Conservation (phyloP, 768 basidiomycete genomes). For the Lactarius psammicola region DNA sequence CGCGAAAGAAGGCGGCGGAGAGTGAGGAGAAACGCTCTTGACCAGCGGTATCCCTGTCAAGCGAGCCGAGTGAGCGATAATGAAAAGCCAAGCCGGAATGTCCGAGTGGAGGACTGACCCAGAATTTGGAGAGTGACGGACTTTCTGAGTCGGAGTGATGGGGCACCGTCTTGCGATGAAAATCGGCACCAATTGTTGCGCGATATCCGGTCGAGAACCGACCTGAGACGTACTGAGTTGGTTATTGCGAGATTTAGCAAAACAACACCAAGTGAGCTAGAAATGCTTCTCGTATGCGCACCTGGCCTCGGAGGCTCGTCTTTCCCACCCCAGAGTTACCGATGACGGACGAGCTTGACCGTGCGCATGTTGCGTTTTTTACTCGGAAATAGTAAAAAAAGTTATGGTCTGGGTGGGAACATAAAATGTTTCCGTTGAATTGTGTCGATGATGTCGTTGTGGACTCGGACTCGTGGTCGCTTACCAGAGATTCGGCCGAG, state of each 20-base stretch:
- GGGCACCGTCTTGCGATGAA: constrained; percentile 73
- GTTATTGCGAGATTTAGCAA: too few relatives aligned
- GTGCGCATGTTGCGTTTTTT: constrained; percentile 50
- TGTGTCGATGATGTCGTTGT: not conserved
- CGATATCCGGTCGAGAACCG: constrained; percentile 75
- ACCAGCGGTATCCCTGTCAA: constrained; percentile 76
- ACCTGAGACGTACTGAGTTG: constrained; percentile 65
- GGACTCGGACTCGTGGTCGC: not conserved
- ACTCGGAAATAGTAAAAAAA: not conserved
- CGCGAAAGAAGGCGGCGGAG: constrained; percentile 80
- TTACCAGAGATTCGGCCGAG: not conserved
- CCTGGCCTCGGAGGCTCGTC: constrained; percentile 74
- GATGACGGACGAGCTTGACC: constrained; percentile 78
- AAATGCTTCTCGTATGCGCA: constrained; percentile 35
- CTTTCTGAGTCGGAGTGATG: constrained; percentile 54
- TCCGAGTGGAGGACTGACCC: constrained; percentile 42
- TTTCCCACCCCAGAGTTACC: constrained; percentile 86
- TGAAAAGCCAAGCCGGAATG: not conserved
- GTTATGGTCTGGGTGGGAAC: not conserved
- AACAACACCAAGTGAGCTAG: not conserved
- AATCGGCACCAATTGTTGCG: constrained; percentile 89
- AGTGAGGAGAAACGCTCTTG: constrained; percentile 86
- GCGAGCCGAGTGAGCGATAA: constrained; percentile 15
- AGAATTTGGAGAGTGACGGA: constrained; percentile 67
- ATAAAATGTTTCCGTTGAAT: constrained; percentile 1